Evolutionary conservation across 2,329 filamentous ascomycete genomes (phyloP), one percentile per base, ranked within the genome.

Genomic region (Claviceps sp.): DNA sequence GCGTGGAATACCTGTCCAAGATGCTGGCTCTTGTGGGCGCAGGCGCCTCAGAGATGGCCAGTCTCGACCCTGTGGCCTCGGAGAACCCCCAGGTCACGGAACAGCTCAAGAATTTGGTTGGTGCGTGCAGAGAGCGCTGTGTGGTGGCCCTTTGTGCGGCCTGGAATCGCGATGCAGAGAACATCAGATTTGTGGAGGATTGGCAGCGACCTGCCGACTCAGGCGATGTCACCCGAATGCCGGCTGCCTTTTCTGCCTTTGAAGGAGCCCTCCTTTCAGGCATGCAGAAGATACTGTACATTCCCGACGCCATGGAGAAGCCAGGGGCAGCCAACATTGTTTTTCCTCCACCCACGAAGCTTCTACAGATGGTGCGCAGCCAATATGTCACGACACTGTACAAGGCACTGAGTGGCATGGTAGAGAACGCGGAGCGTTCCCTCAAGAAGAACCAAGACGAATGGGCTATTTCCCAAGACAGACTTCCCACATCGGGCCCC

Each of bases 361-460:
- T 96, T 44, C 73, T 97, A 44, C 87, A 95, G 65, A 89, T 90
- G 80, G 89, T 97, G 16, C 81, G 90, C 57, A 85, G 83, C 57
- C 89, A 95, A 63, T 98, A 98, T 62, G 89, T 95, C 16, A 89
- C 85, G 6, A 95, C 90, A 53, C 72, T 98, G 44, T 97, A 97
- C 69, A 95, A 95, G 66, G 89, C 89, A 6, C 71, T 98, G 40
- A 94, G 88, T 60, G 93, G 91, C 22, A 91, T 98, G 82, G 89
- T 98, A 1, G 93, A 97, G 68, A 97, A 95, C 66, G 91, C 93
- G 3, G 89, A 97, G 68, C 81, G 82, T 53, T 78, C 83, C 3
- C 67, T 82, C 14, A 80, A 82, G 58, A 81, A 80, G 58, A 71
- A 79, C 1, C 81, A 84, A 46, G 77, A 81, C 54, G 77, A 81